Conservation (phyloP, 495 filamentous ascomycete genomes). For the Aspergillus panamensis region DNA sequence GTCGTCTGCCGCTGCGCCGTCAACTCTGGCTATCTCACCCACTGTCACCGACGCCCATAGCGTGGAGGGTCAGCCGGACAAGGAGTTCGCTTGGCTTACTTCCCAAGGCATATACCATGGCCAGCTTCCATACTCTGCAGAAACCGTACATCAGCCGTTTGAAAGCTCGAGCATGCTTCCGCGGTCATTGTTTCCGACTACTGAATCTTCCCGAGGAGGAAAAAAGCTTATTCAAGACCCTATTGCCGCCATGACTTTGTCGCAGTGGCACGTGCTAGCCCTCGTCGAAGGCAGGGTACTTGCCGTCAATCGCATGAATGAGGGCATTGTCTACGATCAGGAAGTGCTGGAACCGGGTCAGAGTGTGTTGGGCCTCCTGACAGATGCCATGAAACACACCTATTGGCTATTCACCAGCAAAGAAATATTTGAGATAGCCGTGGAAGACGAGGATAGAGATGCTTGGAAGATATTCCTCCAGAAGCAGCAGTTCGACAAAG, state of each 20-base stretch:
- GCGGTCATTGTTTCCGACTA: constrained; percentile 63
- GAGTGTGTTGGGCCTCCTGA: constrained; percentile 71
- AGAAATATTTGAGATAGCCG: constrained; percentile 90
- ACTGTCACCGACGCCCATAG: constrained; percentile 53
- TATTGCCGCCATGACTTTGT: constrained; percentile 76
- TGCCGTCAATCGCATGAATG: constrained; percentile 80
- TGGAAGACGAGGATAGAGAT: constrained; percentile 85
- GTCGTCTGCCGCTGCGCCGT: constrained; percentile 53
- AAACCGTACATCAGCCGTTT: constrained; percentile 52
- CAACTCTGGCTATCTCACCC: constrained; percentile 70
- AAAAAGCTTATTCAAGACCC: constrained; percentile 62
- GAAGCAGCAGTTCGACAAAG: constrained; percentile 80
- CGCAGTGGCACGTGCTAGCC: constrained; percentile 89
- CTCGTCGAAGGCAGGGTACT: constrained; percentile 78
- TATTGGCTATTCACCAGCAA: constrained; percentile 91
- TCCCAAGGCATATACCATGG: constrained; percentile 87
- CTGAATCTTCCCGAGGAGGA: constrained; percentile 61
- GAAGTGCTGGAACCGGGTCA: constrained; percentile 77
- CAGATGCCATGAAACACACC: constrained; percentile 88
- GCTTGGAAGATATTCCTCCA: constrained; percentile 90
- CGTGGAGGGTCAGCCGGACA: constrained; percentile 52
- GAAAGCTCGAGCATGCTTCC: constrained; percentile 72
- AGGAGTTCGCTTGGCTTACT: constrained; percentile 86
- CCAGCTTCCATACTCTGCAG: constrained; percentile 52
- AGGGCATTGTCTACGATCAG: constrained; percentile 80